Percentiles rank a stretch among this genome's conserved stretches.
Evolutionary conservation across 495 filamentous ascomycete species (phyloP).

Genomic region (Venustampulla echinocandica): DNA sequence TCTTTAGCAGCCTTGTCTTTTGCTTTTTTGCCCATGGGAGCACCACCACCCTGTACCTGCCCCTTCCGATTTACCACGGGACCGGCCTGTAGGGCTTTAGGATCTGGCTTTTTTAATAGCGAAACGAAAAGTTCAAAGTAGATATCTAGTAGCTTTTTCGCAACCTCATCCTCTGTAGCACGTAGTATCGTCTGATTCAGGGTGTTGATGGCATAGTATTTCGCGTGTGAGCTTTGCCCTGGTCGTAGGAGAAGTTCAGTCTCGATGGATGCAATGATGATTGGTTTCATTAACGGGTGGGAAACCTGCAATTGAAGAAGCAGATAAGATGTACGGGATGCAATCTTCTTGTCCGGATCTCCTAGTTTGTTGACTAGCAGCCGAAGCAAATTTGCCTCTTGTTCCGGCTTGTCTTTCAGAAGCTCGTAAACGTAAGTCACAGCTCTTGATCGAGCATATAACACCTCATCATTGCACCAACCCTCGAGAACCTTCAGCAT

Average conservation of each 20-base stretch:
- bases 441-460: constrained; percentile 76
- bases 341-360: constrained; percentile 87
- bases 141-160: constrained; percentile 70
- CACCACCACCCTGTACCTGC: constrained; percentile 42
- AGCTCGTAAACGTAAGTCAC: constrained; percentile 84
- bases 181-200: constrained; percentile 92
- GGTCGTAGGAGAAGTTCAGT: constrained; percentile 79
- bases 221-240: constrained; percentile 76
- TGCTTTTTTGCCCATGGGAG: constrained; percentile 39
- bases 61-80: constrained; percentile 32
- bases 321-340: constrained; percentile 83
- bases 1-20: constrained; percentile 38
- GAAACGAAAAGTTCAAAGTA: constrained; percentile 83
- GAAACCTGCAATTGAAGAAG: constrained; percentile 79
- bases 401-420: constrained; percentile 90
- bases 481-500: constrained; percentile 79
- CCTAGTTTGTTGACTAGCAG: constrained; percentile 93
- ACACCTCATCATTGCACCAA: constrained; percentile 90
- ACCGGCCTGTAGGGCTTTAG: constrained; percentile 11
- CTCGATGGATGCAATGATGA: constrained; percentile 76
- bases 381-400: constrained; percentile 87
- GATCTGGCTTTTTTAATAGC: constrained; percentile 52
- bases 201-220: constrained; percentile 93
- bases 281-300: constrained; percentile 87
- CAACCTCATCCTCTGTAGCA: constrained; percentile 71